phyloP scores from a whole-genome alignment of 371 early-diverging fungal species.

The Gilbertella persicaria region DNA sequence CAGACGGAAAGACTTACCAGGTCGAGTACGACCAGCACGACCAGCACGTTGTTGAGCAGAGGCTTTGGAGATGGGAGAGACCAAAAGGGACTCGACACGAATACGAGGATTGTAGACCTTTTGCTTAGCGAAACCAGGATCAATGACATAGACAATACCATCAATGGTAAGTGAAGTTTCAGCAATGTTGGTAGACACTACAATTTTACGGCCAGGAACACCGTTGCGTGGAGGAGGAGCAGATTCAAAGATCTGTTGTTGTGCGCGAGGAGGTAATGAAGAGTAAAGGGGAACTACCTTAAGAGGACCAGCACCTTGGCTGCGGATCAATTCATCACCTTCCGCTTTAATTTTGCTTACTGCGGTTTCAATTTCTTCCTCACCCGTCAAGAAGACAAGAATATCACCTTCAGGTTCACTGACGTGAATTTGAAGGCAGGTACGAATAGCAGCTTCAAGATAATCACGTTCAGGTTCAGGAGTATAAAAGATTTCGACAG shows the following conservation, averaged over 20 bases:
- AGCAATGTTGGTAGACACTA: constrained; percentile 98
- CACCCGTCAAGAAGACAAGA: constrained; percentile 90
- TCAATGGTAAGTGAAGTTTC: constrained; percentile 99
- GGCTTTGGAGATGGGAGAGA: constrained; percentile 77
- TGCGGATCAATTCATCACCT: constrained; percentile 61
- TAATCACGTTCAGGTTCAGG: constrained; percentile 89
- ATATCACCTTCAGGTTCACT: constrained; percentile 89
- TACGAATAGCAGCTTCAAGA: constrained; percentile 83
- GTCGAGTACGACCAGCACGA: constrained; percentile 88
- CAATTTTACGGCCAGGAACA: constrained; percentile 89
- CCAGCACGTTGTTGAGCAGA: constrained; percentile 89
- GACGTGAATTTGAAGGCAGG: constrained; percentile 83
- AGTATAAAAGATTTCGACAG: constrained; percentile 90
- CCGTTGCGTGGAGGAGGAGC: constrained; percentile 84
- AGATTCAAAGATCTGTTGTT: constrained; percentile 89
- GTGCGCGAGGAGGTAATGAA: constrained; percentile 87
- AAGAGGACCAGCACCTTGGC: constrained; percentile 67
- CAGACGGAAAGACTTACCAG: constrained; percentile 94
- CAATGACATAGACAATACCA: constrained; percentile 98
- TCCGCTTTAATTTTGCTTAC: constrained; percentile 72
- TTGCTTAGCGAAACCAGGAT: constrained; percentile 98
- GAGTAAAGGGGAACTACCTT: constrained; percentile 92
- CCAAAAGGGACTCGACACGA: constrained; percentile 78
- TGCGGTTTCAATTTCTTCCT: constrained; percentile 93
- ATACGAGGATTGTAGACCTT: constrained; percentile 97